Evolutionary conservation across 208 protist genomes (phyloP), one percentile per base, ranked within the genome.

Genomic region (Trypanosoma congolense): DNA sequence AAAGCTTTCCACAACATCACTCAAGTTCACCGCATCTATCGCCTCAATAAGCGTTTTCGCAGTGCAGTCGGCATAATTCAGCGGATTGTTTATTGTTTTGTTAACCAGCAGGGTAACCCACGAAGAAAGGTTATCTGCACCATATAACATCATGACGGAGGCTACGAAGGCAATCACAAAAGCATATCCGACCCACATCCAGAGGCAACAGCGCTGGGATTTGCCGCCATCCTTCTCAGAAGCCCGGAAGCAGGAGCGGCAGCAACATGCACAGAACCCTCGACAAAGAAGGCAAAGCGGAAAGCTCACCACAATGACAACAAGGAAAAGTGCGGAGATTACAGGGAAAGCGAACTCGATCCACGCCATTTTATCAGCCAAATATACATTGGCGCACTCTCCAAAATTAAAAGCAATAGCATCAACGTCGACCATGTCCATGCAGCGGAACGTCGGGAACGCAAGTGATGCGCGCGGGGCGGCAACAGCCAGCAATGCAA

Each of bases 111-210:
- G 14, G 5, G 44, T 19, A 26, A 44, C 24, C 6, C 9, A 28
- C 21, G n/a, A 33, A 18, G n/a, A 12, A 4, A 58, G 40, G 21
- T 29, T 12, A 12, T 76, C 41, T 0, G 66, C 70, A 12, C 84
- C 85, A 44, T 70, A 75, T 18, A 89, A 70, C 18, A 92, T 59
- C 25, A 92, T 49, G 19, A 87, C 56, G 43, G 67, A 73, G 46
- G 85, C 71, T 5, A 49, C 72, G 42, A 67, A 76, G 25, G 75
- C 65, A 44, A 69, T 67, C 12, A 88, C 57, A 3, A 87, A 52
- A 26, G 67, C 44, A 26, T 79, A 67, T 40, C 77, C 46, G 22
- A 80, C 75, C 75, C 67, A 85, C 72, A 92, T 84, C 80, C 78
- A 89, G 45, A 86, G 62, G 48, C 52, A 75, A 58, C 71, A 84